phyloP scores from a whole-genome alignment of 1,284 basidiomycete genomes.

The Gymnopus androsaceus region DNA sequence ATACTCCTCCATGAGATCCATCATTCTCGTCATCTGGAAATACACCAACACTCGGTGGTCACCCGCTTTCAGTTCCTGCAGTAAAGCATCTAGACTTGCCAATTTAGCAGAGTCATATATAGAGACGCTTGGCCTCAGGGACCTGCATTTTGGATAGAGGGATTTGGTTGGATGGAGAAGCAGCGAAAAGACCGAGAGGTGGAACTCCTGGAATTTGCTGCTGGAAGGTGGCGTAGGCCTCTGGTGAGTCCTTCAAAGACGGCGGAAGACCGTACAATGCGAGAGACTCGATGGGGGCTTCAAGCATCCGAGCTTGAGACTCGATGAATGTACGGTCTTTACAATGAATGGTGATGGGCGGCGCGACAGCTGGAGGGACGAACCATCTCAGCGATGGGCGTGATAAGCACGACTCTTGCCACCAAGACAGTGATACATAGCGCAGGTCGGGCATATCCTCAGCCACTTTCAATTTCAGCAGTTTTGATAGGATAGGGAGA shows the following conservation, averaged over 20 bases:
- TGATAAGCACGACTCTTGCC: constrained; percentile 80
- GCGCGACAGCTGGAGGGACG: constrained; percentile 82
- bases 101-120: constrained; percentile 98
- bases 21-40: constrained; percentile 99
- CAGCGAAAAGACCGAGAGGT: constrained; percentile 69
- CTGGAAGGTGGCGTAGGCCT: constrained; percentile 53
- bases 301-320: constrained; percentile 59
- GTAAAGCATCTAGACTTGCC: constrained; percentile 83
- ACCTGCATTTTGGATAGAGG: constrained; percentile 89
- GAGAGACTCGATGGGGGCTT: constrained; percentile 71
- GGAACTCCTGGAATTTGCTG: constrained; percentile 62
- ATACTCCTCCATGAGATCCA: constrained; percentile 99
- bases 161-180: constrained; percentile 74
- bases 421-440: constrained; percentile 63
- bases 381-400: constrained; percentile 81
- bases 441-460: constrained; percentile 56
- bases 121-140: constrained; percentile 92
- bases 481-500: constrained; percentile 28
- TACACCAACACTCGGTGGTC: constrained; percentile 97
- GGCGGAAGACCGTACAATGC: constrained; percentile 87
- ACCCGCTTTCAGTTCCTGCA: constrained; percentile 90
- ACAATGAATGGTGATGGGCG: constrained; percentile 76
- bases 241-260: constrained; percentile 63
- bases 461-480: constrained; percentile 41
- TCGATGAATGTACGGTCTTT: constrained; percentile 83